Percentiles rank a stretch among this genome's conserved stretches.
These are phyloP conservation scores for Aureobasidium uvarum DNA, from an alignment of 2,329 filamentous ascomycete species.

Conservation along the genomic window DNA sequence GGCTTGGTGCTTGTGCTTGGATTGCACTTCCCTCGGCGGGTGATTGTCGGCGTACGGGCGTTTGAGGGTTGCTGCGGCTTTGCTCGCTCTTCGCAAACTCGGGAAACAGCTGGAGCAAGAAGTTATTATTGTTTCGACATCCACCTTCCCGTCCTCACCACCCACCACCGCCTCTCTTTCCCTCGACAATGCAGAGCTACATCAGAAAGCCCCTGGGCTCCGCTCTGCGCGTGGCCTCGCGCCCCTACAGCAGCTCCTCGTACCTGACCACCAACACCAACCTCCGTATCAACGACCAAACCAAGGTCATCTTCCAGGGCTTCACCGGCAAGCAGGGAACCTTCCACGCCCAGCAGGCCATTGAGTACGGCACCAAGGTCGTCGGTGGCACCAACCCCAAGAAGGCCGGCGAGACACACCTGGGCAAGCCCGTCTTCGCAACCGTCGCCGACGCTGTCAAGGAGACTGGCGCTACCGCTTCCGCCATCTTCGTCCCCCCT, in stretches of 20 bases:
- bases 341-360: conserved; percentile 96
- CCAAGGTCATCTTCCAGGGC: conserved; percentile 94
- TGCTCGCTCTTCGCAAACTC: conserved; percentile 16
- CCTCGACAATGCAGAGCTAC: conserved; percentile 70
- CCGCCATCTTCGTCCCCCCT: conserved; percentile 95
- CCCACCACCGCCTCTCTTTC: conserved; percentile 18
- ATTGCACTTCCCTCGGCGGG: background rate
- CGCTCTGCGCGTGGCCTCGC: conserved; percentile 64
- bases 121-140: conserved; percentile 22
- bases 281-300: conserved; percentile 88
- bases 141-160: conserved; percentile 2
- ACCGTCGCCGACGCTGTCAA: conserved; percentile 85
- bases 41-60: background rate
- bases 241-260: conserved; percentile 70
- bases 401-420: conserved; percentile 89
- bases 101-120: conserved; percentile 22
- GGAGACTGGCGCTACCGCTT: conserved; percentile 85
- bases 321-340: conserved; percentile 76
- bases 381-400: conserved; percentile 99
- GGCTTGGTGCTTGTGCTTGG: too few species aligned
- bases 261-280: conserved; percentile 54
- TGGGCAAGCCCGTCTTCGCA: conserved; percentile 89
- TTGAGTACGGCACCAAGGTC: conserved; percentile 98
- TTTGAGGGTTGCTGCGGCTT: conserved; percentile 2
- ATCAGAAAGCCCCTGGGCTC: conserved; percentile 68